phyloP scores from a whole-genome alignment of 1,284 basidiomycete species.

The Chalciporus piperatoides region DNA sequence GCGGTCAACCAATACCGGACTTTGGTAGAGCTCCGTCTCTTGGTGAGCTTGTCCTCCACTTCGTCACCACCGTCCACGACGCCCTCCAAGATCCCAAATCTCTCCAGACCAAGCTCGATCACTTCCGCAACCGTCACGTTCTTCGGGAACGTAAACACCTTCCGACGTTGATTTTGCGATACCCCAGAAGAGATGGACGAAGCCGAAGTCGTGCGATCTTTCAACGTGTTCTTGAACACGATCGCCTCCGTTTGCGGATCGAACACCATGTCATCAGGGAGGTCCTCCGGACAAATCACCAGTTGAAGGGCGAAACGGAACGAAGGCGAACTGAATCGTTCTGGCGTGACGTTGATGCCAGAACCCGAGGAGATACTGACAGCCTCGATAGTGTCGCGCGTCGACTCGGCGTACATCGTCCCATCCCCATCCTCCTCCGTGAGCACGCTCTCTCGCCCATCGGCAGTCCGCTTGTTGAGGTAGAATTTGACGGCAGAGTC shows the following conservation, averaged over 20 bases:
- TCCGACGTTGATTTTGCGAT: constrained; percentile 59
- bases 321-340: constrained; percentile 76
- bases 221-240: constrained; percentile 70
- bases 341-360: constrained; percentile 51
- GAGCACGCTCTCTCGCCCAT: constrained; percentile 31
- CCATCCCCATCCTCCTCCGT: constrained; percentile 43
- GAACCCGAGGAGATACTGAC: constrained; percentile 39
- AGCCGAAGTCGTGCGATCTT: constrained; percentile 45
- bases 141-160: constrained; percentile 85
- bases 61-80: constrained; percentile 98
- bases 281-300: constrained; percentile 81
- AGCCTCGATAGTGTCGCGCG: constrained; percentile 35
- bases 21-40: constrained; percentile 72
- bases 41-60: constrained; percentile 85
- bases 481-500: constrained; percentile 97
- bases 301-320: constrained; percentile 84
- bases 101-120: constrained; percentile 86
- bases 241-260: constrained; percentile 90
- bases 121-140: constrained; percentile 96
- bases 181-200: constrained; percentile 48
- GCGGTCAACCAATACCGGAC: constrained; percentile 79
- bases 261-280: constrained; percentile 92
- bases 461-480: constrained; percentile 60
- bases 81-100: constrained; percentile 91
- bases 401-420: constrained; percentile 42